phyloP scores from a whole-genome alignment of 768 basidiomycete genomes.

The Russula vinacea region DNA sequence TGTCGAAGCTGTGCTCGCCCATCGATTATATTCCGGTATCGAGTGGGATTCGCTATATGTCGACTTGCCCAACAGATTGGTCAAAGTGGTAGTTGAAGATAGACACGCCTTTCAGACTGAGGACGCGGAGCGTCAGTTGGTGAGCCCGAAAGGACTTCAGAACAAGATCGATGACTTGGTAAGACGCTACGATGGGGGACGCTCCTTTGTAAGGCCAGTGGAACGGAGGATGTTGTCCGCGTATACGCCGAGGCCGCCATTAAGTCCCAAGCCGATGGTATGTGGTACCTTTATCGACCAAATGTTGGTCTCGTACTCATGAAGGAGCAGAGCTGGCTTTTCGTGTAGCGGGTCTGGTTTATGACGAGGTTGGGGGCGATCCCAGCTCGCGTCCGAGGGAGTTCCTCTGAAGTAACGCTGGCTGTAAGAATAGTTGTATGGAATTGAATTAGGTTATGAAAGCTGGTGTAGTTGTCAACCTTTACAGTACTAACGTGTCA shows the following conservation, averaged over 20 bases:
- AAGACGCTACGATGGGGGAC: constrained; percentile 72
- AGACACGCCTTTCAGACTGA: constrained; percentile 81
- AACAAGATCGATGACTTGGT: constrained; percentile 77
- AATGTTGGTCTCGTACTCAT: background rate
- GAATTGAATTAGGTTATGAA: background rate
- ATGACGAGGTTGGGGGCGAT: constrained; percentile 80
- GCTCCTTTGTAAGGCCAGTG: constrained; percentile 96
- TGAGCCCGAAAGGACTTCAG: constrained; percentile 78
- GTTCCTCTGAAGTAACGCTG: constrained; percentile 49
- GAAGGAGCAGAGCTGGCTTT: constrained; percentile 69
- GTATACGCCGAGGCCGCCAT: constrained; percentile 92
- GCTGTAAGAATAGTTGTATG: constrained; percentile 26
- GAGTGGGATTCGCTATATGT: constrained; percentile 94
- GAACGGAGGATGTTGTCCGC: constrained; percentile 96
- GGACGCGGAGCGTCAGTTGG: constrained; percentile 89
- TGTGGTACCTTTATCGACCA: constrained; percentile 34
- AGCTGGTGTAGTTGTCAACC: background rate
- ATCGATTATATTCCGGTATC: constrained; percentile 75
- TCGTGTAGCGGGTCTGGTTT: constrained; percentile 80
- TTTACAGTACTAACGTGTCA: background rate
- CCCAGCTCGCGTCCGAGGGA: constrained; percentile 72
- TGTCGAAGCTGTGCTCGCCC: constrained; percentile 87
- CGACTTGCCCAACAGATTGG: constrained; percentile 91
- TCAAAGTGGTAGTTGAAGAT: constrained; percentile 87
- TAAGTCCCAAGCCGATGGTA: constrained; percentile 78